These are phyloP conservation scores for Kodamaea suecica DNA, from an alignment of 1,139 yeast species.

Conservation along the genomic window DNA sequence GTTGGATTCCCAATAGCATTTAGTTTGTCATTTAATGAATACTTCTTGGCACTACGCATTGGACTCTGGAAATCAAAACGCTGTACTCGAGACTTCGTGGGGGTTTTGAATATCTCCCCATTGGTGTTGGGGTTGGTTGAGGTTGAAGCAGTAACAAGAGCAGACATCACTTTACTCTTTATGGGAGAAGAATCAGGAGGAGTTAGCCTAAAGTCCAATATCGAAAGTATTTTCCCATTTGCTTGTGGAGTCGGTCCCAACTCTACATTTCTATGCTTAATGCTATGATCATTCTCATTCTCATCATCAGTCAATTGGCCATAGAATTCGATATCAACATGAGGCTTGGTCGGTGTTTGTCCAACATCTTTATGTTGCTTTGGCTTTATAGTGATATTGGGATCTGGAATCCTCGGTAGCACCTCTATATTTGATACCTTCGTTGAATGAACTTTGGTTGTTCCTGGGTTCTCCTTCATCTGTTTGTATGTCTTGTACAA, in stretches of 20 bases:
- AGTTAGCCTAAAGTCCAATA: constrained; percentile 53
- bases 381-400: no score
- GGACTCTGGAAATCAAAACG: constrained; percentile 5
- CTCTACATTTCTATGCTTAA: constrained; percentile 25
- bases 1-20: constrained; percentile 2
- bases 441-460: no score
- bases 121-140: neutral
- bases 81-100: constrained; percentile 21
- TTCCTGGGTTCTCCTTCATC: constrained; percentile 24
- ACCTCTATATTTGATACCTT: no score
- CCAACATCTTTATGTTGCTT: neutral
- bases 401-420: no score
- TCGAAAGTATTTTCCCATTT: constrained; percentile 63
- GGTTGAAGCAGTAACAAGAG: neutral
- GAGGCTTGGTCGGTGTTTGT: neutral
- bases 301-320: constrained; percentile 7
- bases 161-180: constrained; percentile 11
- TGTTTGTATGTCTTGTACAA: constrained; percentile 45
- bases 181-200: constrained; percentile 49
- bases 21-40: constrained; percentile 6
- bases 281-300: constrained; percentile 11
- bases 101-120: constrained; percentile 28
- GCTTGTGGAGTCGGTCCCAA: constrained; percentile 79
- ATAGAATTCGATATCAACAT: constrained; percentile 2
- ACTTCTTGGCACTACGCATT: constrained; percentile 6